phyloP scores from a whole-genome alignment of 2,329 filamentous ascomycete species.

The Penicillium hesseltinei region DNA sequence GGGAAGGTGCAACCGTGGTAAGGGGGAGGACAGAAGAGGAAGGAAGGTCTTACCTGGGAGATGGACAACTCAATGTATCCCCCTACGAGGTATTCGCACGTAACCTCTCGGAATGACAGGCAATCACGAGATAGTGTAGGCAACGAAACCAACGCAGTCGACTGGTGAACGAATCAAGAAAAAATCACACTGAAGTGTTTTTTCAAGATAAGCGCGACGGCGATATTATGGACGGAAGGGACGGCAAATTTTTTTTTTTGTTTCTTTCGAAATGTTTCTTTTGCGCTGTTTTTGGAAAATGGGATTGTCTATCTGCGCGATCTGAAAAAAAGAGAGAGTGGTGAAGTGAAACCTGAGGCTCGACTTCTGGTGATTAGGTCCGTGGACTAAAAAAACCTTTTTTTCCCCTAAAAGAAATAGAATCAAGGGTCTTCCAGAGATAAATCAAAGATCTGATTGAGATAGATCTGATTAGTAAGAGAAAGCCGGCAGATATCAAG shows the following conservation, averaged over 20 bases:
- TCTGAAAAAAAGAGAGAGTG: constrained; percentile 28
- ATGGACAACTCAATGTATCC: constrained; percentile 99
- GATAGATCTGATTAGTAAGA: constrained; percentile 21
- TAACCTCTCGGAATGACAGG: constrained; percentile 10
- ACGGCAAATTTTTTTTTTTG: constrained; percentile 17
- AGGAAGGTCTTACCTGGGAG: constrained; percentile 63
- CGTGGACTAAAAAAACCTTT: constrained; percentile 5
- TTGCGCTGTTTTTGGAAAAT: constrained; percentile 16
- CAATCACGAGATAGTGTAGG: constrained; percentile 9
- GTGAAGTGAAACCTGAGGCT: constrained; percentile 16
- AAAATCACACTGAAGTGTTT: constrained; percentile 43
- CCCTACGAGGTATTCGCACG: constrained; percentile 46
- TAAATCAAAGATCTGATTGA: constrained; percentile 8
- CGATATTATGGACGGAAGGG: constrained; percentile 13
- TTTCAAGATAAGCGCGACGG: constrained; percentile 20
- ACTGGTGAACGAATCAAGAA: constrained; percentile 18
- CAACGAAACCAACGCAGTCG: constrained; percentile 10
- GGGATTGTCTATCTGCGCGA: constrained; percentile 29
- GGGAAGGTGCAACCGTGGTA: background rate
- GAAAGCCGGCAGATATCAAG: constrained; percentile 19
- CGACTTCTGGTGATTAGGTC: constrained; percentile 5
- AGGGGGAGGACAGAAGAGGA: background rate
- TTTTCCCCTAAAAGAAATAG: constrained; percentile 6
- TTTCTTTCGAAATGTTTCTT: constrained; percentile 16
- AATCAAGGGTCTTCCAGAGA: constrained; percentile 2